Percentiles rank a stretch among this genome's conserved stretches.
Conservation (phyloP, 768 basidiomycete species). For the Suillus tomentosus region DNA sequence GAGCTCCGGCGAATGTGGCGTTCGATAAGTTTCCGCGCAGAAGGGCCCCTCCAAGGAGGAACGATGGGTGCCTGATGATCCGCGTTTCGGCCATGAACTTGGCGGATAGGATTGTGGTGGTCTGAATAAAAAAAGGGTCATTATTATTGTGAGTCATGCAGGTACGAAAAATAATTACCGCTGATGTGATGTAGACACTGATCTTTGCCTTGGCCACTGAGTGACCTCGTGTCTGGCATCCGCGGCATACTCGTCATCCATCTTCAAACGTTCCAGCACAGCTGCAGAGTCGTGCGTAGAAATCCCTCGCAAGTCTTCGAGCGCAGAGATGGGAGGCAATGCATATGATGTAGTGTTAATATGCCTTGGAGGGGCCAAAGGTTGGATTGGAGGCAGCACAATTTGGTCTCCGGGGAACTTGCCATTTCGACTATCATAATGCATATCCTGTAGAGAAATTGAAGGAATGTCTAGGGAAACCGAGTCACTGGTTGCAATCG, state of each 20-base stretch:
- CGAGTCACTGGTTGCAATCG: slow-evolving; percentile 26
- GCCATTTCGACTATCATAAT: slow-evolving; percentile 27
- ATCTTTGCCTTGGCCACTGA: slow-evolving; percentile 45
- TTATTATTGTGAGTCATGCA: slow-evolving; percentile 14
- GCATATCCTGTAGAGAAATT: slow-evolving; percentile 34
- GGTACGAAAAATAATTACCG: slow-evolving; percentile 24
- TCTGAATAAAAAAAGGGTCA: slow-evolving; percentile 16
- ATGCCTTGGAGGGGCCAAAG: slow-evolving; percentile 31
- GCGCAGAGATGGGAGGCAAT: slow-evolving; percentile 66
- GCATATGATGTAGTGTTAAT: slow-evolving; percentile 47
- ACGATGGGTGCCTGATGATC: slow-evolving; percentile 14
- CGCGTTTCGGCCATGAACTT: slow-evolving; percentile 28
- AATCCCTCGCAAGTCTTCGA: slow-evolving; percentile 63
- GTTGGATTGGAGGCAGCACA: slow-evolving; percentile 44
- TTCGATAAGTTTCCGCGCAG: slow-evolving; percentile 20
- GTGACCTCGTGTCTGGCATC: slow-evolving; percentile 25
- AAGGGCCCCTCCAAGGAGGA: slow-evolving; percentile 17
- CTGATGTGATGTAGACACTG: slow-evolving; percentile 41
- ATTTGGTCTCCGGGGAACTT: slow-evolving; percentile 38
- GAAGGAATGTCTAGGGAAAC: slow-evolving; percentile 39
- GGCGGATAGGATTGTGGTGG: slow-evolving; percentile 22
- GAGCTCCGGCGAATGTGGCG: slow-evolving; percentile 25
- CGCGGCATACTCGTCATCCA: slow-evolving; percentile 45
- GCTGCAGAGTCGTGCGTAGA: slow-evolving; percentile 59
- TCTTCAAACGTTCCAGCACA: slow-evolving; percentile 63